Evolutionary conservation across 1,284 basidiomycete genomes (phyloP), one percentile per base, ranked within the genome.

Genomic region (Erythrobasidium hasegawianum): DNA sequence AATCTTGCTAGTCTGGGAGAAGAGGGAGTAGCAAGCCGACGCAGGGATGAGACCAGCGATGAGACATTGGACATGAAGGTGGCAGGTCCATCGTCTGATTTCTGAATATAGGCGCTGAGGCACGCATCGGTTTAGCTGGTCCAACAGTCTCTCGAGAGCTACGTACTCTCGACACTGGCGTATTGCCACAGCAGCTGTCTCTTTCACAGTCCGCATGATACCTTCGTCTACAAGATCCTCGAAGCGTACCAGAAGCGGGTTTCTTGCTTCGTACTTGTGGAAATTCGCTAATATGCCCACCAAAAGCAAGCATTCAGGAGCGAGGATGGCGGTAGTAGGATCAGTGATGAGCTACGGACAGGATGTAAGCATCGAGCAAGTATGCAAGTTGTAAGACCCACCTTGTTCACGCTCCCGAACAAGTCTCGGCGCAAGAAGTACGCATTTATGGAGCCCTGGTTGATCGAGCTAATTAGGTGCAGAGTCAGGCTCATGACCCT

Each of bases 391-490:
- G 33, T 33, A 68, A 40, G 22, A 57, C 58, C 54, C 64, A 74
- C 71, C 56, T 64, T 62, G 38, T 69, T 65, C 57, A 74, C 67
- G 13, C 68, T 70, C 20, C 69, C 67, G 57, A 74, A 76, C 22
- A 75, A 64, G 70, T 76, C 74, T 26, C 74, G 71, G 9, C 75
- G 71, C 18, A 76, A 69, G 62, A 76, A 76, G 64, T 72, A 75
- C 47, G 74, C 70, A 56, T 67, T 72, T 27, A 74, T 65, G n/a
- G 71, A 68, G 14, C 69, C 69, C 40, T 73, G 70, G 58, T 70
- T 69, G 57, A 73, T 69, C 13, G 68, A 69, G 1, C 71, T 49
- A 29, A 75, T 74, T 20, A 74, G 11, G 18, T 71, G 54, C 29
- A 74, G 69, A 1, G 74, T 71, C 39, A 75, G 65, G n/a, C 71